phyloP scores from a whole-genome alignment of 2,329 filamentous ascomycete genomes.

The Pseudogymnoascus sp. region DNA sequence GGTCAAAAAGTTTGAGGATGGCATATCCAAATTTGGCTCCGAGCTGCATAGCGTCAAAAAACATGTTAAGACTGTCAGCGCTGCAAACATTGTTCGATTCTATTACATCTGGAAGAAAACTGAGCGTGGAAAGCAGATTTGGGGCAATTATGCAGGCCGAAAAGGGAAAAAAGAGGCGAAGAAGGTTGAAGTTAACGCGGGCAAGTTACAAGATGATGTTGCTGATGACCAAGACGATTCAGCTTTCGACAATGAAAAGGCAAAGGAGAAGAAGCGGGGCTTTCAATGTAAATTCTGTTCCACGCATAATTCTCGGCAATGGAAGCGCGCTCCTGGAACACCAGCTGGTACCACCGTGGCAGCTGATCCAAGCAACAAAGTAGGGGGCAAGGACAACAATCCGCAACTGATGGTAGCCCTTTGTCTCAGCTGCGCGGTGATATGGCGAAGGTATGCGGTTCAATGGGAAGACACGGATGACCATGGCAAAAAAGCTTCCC shows the following conservation, averaged over 20 bases:
- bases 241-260: slow-evolving; percentile 83
- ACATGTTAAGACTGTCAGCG: slow-evolving; percentile 75
- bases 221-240: slow-evolving; percentile 92
- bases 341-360: slow-evolving; percentile 63
- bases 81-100: slow-evolving; percentile 77
- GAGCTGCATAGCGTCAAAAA: slow-evolving; percentile 77
- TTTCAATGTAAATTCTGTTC: slow-evolving; percentile 94
- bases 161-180: slow-evolving; percentile 86
- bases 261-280: slow-evolving; percentile 65
- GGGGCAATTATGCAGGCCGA: slow-evolving; percentile 79
- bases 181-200: slow-evolving; percentile 60
- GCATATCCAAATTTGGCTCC: slow-evolving; percentile 80
- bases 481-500: slow-evolving; percentile 76
- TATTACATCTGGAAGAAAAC: slow-evolving; percentile 99
- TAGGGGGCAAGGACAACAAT: slow-evolving; percentile 64
- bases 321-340: slow-evolving; percentile 80
- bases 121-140: slow-evolving; percentile 73
- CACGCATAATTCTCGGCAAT: slow-evolving; percentile 73
- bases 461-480: slow-evolving; percentile 94
- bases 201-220: slow-evolving; percentile 83
- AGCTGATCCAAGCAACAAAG: slow-evolving; percentile 56
- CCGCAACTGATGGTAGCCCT: slow-evolving; percentile 70
- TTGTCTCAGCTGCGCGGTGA: slow-evolving; percentile 80
- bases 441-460: slow-evolving; percentile 94
- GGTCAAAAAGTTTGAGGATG: slow-evolving; percentile 86